Base-by-base conservation (phyloP, 2,329 filamentous ascomycete genomes). In the Fusarium mangiferae region DNA sequence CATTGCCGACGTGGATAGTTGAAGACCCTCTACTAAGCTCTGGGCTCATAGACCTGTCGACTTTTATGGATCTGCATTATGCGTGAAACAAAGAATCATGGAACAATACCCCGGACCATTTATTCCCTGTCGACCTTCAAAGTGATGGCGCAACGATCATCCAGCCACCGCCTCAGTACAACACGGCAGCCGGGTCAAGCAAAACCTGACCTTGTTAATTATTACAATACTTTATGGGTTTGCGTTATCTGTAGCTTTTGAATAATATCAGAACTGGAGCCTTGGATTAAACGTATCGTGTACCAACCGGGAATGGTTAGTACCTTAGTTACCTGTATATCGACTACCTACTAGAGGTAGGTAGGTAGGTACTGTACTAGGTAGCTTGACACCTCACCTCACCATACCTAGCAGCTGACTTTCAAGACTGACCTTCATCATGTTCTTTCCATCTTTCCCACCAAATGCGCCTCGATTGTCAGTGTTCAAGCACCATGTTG, bases 31-130 rank as follows among this genome's bases (percentile, higher is more conserved):
- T 28, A 26, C 39, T n/a, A 30, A 52, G 38, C 22, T 33, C 46
- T 48, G 48, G 48, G 38, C 72, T 56, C 45, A 74, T 74, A 49
- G 71, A 74, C 64, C 71, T 74, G 57, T 52, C 55, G 49, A 66
- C 66, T 52, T 72, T 64, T 35, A 38, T 59, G 41, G 66, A 55
- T 68, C 55, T 68, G 26, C 67, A 56, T 56, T 15, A 64, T 72
- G 45, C 60, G 42, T 41, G 48, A 58, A 44, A 49, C 42, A 38
- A 46, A 51, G 11, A 49, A 49, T 48, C 35, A 51, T n/a, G 35
- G n/a, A 58, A 39, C 45, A 41, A 52, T 59, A 46, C 28, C 41
- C 42, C 56, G 26, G 35, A 26, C 45, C 49, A 39, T 66, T 55
- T 66, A 66, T 66, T 59, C 28, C 33, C 51, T 28, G 39, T 54